Conservation (phyloP, 495 filamentous ascomycete species). For the Penicillium steckii region DNA sequence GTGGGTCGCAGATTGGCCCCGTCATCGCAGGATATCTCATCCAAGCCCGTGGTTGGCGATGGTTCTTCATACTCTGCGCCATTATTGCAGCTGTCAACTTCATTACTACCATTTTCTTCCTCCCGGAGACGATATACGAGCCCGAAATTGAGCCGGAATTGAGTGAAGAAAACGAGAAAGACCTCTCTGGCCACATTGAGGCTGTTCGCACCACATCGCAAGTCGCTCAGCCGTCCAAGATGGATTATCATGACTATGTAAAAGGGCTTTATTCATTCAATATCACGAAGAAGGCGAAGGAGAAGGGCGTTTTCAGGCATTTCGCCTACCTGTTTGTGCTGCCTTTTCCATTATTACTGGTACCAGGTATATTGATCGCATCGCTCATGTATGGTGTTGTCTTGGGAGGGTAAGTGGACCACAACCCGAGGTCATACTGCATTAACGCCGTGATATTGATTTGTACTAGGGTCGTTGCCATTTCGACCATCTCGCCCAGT, state of each 20-base stretch:
- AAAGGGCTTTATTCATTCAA: constrained; percentile 28
- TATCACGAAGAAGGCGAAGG: constrained; percentile 19
- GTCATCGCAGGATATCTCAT: constrained; percentile 34
- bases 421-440: background rate
- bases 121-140: constrained; percentile 32
- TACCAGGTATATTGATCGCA: constrained; percentile 28
- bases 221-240: constrained; percentile 6
- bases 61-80: constrained; percentile 36
- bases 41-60: constrained; percentile 28
- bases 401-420: constrained; percentile 35
- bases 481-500: constrained; percentile 25
- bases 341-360: constrained; percentile 32
- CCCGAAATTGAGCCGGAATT: constrained; percentile 13
- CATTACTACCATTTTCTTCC: constrained; percentile 27
- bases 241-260: constrained; percentile 27
- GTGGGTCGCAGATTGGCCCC: constrained; percentile 32
- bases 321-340: constrained; percentile 27
- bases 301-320: constrained; percentile 17
- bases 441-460: background rate
- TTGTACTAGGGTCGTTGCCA: constrained; percentile 20
- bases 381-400: constrained; percentile 38
- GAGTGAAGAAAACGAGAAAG: constrained; percentile 14
- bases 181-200: constrained; percentile 19
- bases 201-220: constrained; percentile 10
- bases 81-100: constrained; percentile 31